Conservation (phyloP, 495 filamentous ascomycete species). For the Bacidia rubella region DNA sequence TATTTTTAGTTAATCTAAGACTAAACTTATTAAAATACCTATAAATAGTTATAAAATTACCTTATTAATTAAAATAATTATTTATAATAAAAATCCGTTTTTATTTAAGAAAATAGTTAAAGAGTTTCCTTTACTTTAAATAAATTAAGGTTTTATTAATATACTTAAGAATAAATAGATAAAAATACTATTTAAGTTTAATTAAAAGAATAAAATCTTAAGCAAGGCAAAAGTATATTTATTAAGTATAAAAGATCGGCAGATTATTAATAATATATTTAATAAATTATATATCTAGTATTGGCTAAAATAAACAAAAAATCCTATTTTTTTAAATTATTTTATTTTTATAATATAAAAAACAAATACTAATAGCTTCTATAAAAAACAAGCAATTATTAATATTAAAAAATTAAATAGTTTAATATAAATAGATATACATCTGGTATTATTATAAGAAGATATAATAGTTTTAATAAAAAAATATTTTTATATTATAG, state of each 20-base stretch:
- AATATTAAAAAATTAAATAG: background rate
- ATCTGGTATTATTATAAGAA: background rate
- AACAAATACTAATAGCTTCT: background rate
- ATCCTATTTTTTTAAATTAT: background rate
- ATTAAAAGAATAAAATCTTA: background rate
- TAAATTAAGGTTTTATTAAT: background rate
- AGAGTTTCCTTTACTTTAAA: background rate
- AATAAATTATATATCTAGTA: background rate
- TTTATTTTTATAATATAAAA: conserved; percentile 6
- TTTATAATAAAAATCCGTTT: background rate
- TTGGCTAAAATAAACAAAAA: background rate
- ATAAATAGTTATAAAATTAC: no score
- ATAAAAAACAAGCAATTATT: conserved; percentile 1
- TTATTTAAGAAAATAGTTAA: background rate
- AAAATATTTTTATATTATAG: background rate
- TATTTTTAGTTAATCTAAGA: no score
- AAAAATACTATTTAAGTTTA: background rate
- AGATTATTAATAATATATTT: background rate
- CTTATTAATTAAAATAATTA: background rate
- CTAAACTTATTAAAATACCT: background rate
- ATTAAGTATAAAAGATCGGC: background rate
- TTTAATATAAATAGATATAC: background rate
- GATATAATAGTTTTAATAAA: background rate
- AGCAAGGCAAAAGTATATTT: background rate
- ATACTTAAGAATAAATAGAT: background rate